These are phyloP conservation scores for Escovopsis weberi DNA, from an alignment of 2,329 filamentous ascomycete species.

Conservation along the genomic window DNA sequence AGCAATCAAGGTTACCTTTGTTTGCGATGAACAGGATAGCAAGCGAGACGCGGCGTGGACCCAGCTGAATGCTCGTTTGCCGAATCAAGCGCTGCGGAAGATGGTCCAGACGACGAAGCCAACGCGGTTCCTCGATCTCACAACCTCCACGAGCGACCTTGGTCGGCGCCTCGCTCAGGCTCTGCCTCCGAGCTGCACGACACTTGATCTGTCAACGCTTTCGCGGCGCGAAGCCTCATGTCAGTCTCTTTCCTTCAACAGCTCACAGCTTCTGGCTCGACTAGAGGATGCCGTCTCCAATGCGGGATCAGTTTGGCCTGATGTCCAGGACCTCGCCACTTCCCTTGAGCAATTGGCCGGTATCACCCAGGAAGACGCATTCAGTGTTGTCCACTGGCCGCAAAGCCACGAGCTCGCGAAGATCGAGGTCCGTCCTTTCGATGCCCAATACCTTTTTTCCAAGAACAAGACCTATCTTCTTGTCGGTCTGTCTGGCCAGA, in stretches of 20 bases:
- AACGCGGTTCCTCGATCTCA: slow-evolving; percentile 3
- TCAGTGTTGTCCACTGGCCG: neutral
- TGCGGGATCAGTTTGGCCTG: neutral
- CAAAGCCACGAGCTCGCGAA: neutral
- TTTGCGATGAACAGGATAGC: too few species aligned
- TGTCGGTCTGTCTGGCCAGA: slow-evolving; percentile 16
- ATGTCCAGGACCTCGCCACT: neutral
- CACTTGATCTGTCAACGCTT: too few species aligned
- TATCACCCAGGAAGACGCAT: neutral
- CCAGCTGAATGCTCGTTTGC: slow-evolving; percentile 1
- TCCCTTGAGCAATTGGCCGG: neutral
- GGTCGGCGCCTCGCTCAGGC: too few species aligned
- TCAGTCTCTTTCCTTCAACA: too few species aligned
- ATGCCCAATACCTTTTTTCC: slow-evolving; percentile 8
- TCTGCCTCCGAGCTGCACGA: too few species aligned
- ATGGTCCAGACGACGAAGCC: slow-evolving; percentile 1
- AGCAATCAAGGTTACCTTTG: slow-evolving; percentile 1
- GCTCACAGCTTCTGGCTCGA: too few species aligned
- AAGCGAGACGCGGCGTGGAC: neutral
- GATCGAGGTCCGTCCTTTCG: neutral
- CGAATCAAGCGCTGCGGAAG: slow-evolving; percentile 1
- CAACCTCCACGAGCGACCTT: neutral
- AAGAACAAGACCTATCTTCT: slow-evolving; percentile 19
- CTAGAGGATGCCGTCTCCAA: neutral
- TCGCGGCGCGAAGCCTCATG: too few species aligned